Base-by-base conservation (phyloP, 805 yeast genomes). In the Starmerella ratchasimensis region DNA sequence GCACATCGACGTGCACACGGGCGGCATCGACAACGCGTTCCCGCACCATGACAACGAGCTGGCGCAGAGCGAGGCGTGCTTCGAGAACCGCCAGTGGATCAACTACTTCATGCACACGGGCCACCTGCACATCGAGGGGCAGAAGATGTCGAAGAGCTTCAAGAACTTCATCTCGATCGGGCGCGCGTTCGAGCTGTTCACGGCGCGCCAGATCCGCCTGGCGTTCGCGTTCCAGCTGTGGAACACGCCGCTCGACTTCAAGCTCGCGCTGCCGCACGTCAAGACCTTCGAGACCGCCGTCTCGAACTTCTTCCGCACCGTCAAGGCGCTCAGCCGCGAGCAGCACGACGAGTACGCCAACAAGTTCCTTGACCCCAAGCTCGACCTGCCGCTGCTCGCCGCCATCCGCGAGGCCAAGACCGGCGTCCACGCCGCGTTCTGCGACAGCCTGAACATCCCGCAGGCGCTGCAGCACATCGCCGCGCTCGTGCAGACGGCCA, bases 41-140 rank as follows among this genome's bases (percentile, higher is more conserved):
- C 99, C 99, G 3, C 99, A 90, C 59, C 99, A 90, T 61, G 99
- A 90, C 60, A 90, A 90, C 54, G 99, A 90, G 63, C 66, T 90
- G 46, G 99, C 99, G 1, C 99, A 90, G 65, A 71, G 86, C 20
- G 99, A 90, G 59, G 97, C 97, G 5, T 78, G 76, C 58, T 88
- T 67, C 58, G 84, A 81, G 54, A 76, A 80, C 59, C 62, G 72
- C 34, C 98, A 90, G 62, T 90, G 99, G 99, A 82, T 90, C 38
- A 88, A 90, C 60, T 90, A 90, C 57, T 90, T 90, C 62, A 60
- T 90, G 59, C 99, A 90, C 59, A 83, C 93, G 29, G 99, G 99
- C 28, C 99, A 90, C 61, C 69, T 90, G 53, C 98, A 90, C 58
- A 90, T 90, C 49, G 96, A 90, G 60, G 99, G 99, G 16, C 96